Base-by-base conservation (phyloP, 2,329 filamentous ascomycete species). In the Epichloe sp. region DNA sequence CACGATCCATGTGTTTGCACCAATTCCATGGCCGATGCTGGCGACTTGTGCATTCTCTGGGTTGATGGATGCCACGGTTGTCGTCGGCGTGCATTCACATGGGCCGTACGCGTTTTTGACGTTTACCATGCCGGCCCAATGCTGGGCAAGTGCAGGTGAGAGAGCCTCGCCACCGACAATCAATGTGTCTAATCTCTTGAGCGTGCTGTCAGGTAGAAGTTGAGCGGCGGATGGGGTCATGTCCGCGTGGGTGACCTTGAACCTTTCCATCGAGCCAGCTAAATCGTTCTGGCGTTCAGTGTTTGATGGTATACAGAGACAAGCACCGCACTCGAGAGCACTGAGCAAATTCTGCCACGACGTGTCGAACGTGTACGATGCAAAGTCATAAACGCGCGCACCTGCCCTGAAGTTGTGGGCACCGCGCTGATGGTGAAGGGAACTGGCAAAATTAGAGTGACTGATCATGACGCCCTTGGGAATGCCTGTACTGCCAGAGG, bases 1-100 rank as follows among this genome's bases (percentile, higher is more conserved):
- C 1, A 62, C 57, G 8, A 63, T 51, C 62, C 62, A 64, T 4
- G 48, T 48, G 14, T 47, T 47, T 14, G 15, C 23, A 44, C 45
- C 43, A 36, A 19, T 7, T 14, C 48, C 23, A 42, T 19, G 8
- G 37, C 53, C 21, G 31, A 47, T 47, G 12, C 43, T 40, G 11
- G 47, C 45, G 3, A 53, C 46, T 7, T 6, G 8, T 6, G 31
- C 46, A 8, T 38, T 34, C 8, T 46, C 44, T 34, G 31, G 34
- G 6, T 42, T 15, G 15, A 40, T 43, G 5, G 38, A 47, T n/a
- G n/a, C 36, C 47, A 47, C 37, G 19, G 36, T 46, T 19, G 35
- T 40, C 17, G 17, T 48, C 31, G 47, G 47, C 10, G 47, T 48
- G 26, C 46, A 52, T n/a, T 54, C 52, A 14, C 45, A 47, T 2